These are phyloP conservation scores for Phytophthora pistaciae DNA, from an alignment of 352 stramenopile species.

Conservation along the genomic window DNA sequence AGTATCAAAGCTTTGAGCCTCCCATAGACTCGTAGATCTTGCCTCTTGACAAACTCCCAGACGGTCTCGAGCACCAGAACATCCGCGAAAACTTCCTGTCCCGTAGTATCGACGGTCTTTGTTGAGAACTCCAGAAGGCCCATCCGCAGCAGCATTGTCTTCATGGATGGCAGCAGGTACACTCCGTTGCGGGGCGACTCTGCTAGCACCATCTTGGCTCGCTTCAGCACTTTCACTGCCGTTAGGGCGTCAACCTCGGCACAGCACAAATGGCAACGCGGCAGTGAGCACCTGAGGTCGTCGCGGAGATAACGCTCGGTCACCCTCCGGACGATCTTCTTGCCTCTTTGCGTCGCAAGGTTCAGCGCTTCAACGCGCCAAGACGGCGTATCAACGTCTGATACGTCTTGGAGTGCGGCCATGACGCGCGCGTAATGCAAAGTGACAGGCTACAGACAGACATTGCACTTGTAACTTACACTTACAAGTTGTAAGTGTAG, in stretches of 20 bases:
- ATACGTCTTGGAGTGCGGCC: neutral
- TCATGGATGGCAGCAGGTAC: slow-evolving; percentile 85
- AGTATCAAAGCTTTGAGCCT: neutral
- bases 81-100: slow-evolving; percentile 56
- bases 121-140: slow-evolving; percentile 86
- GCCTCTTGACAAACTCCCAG: slow-evolving; percentile 83
- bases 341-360: slow-evolving; percentile 71
- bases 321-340: slow-evolving; percentile 71
- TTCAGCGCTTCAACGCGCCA: slow-evolving; percentile 64
- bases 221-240: neutral
- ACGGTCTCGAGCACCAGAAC: slow-evolving; percentile 92
- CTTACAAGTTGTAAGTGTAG: neutral
- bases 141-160: slow-evolving; percentile 87
- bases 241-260: neutral
- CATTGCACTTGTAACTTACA: no score
- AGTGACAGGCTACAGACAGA: neutral
- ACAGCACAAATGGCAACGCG: slow-evolving; percentile 57
- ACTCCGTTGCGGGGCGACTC: slow-evolving; percentile 43
- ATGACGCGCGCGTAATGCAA: neutral
- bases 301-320: slow-evolving; percentile 86
- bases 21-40: slow-evolving; percentile 61
- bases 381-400: neutral
- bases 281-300: slow-evolving; percentile 74
- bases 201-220: slow-evolving; percentile 59
- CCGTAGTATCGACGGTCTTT: slow-evolving; percentile 6